A percentile compares a stretch with the other conserved stretches of the same genome.
phyloP scores from a whole-genome alignment of 2,329 filamentous ascomycete species.

The Xylariaceae sp. region DNA sequence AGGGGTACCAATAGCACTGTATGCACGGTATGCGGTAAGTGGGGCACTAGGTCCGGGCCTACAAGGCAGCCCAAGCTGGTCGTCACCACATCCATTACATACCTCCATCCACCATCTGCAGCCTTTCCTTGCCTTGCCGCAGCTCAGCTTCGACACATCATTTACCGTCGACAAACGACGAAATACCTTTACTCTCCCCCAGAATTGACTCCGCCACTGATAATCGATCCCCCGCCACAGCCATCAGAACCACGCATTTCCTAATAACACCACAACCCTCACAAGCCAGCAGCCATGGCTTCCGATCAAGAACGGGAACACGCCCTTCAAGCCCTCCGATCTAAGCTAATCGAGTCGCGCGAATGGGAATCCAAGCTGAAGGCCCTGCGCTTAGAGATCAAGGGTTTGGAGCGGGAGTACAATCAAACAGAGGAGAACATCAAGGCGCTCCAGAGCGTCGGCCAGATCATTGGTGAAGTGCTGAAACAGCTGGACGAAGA shows the following conservation, averaged over 20 bases:
- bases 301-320: constrained; percentile 58
- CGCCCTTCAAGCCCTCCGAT: constrained; percentile 72
- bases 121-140: constrained; percentile 10
- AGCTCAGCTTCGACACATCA: constrained; percentile 1
- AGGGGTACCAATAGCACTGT: background rate
- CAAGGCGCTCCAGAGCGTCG: constrained; percentile 97
- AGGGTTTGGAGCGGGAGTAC: constrained; percentile 88
- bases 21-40: background rate
- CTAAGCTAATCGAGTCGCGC: constrained; percentile 83
- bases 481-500: constrained; percentile 98
- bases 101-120: constrained; percentile 6
- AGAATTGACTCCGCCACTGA: background rate
- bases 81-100: constrained; percentile 18
- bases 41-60: background rate
- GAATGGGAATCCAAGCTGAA: constrained; percentile 99
- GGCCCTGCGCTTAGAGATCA: constrained; percentile 88
- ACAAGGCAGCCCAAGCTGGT: constrained; percentile 23
- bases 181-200: background rate
- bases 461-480: constrained; percentile 98
- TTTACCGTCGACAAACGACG: background rate
- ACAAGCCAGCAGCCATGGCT: constrained; percentile 37
- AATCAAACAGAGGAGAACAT: constrained; percentile 98
- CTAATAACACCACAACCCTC: constrained; percentile 7
- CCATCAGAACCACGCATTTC: background rate
- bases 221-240: background rate